These are phyloP conservation scores for Termitomyces sp. DNA, from an alignment of 768 basidiomycete genomes.

Conservation along the genomic window DNA sequence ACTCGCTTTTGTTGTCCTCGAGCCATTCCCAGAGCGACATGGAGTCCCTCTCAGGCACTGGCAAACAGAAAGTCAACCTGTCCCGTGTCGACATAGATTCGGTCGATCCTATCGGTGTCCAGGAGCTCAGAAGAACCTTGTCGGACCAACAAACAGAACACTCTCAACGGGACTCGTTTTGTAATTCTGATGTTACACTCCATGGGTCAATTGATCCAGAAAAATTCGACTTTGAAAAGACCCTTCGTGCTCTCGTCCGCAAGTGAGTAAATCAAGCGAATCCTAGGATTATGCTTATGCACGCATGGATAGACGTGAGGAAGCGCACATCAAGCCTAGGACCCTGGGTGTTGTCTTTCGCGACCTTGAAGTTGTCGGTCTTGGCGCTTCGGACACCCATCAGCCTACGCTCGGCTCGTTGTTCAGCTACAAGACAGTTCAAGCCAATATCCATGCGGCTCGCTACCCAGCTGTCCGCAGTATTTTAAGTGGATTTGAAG, in stretches of 20 bases:
- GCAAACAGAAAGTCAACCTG: conserved; percentile 4
- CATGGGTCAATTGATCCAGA: conserved; percentile 19
- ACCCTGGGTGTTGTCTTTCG: conserved; percentile 47
- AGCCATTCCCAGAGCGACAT: not conserved
- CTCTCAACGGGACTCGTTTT: conserved; percentile 3
- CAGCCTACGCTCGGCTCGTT: conserved; percentile 50
- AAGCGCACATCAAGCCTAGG: conserved; percentile 18
- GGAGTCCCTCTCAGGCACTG: conserved; percentile 9
- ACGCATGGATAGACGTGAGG: conserved; percentile 7
- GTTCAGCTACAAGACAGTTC: conserved; percentile 38
- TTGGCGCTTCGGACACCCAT: conserved; percentile 35
- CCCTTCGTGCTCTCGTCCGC: conserved; percentile 19
- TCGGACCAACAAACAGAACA: conserved; percentile 11
- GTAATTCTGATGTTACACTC: conserved; percentile 12
- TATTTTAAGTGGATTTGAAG: conserved; percentile 60
- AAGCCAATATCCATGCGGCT: conserved; percentile 31
- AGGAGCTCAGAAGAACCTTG: conserved; percentile 20
- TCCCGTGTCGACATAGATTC: conserved; percentile 35
- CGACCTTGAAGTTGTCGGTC: conserved; percentile 47
- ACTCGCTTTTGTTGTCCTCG: not conserved
- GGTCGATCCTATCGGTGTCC: conserved; percentile 43
- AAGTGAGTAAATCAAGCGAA: conserved; percentile 15
- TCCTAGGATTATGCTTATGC: not conserved
- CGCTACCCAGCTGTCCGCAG: conserved; percentile 61
- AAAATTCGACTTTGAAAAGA: conserved; percentile 26